Conservation (phyloP, 805 yeast species). For the Ogataea wickerhamii region DNA sequence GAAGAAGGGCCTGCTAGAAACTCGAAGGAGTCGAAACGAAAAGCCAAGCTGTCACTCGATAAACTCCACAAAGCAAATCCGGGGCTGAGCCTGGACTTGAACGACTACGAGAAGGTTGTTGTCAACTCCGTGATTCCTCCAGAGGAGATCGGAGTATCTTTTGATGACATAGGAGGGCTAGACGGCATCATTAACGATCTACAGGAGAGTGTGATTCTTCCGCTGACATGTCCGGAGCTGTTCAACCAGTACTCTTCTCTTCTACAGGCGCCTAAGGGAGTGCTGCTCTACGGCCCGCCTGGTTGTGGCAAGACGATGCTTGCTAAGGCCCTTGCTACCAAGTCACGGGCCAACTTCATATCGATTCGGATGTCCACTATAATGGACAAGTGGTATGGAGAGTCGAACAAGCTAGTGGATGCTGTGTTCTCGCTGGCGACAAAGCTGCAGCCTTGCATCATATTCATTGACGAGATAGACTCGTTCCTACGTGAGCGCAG, state of each 20-base stretch:
- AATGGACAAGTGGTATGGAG: constrained; percentile 98
- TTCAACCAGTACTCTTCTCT: constrained; percentile 65
- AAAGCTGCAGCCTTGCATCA: constrained; percentile 89
- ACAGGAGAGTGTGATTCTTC: constrained; percentile 83
- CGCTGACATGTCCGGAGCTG: constrained; percentile 74
- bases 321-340: constrained; percentile 91
- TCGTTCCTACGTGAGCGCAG: constrained; percentile 86
- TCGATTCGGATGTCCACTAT: constrained; percentile 90
- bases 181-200: constrained; percentile 79
- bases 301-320: constrained; percentile 98
- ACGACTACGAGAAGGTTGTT: constrained; percentile 73
- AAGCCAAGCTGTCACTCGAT: constrained; percentile 54
- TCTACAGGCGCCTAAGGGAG: constrained; percentile 92
- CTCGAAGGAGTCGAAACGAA: constrained; percentile 58
- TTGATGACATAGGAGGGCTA: constrained; percentile 86
- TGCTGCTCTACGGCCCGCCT: constrained; percentile 89
- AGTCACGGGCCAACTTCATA: constrained; percentile 86
- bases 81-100: constrained; percentile 47
- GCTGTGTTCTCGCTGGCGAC: constrained; percentile 88
- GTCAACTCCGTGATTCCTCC: constrained; percentile 80
- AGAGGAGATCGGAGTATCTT: constrained; percentile 70
- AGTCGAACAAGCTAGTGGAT: constrained; percentile 87
- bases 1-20: constrained; percentile 37
- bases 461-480: constrained; percentile 95
- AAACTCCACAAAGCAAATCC: constrained; percentile 62